Conservation (phyloP, 2,329 filamentous ascomycete genomes). For the Emericellopsis atlantica region DNA sequence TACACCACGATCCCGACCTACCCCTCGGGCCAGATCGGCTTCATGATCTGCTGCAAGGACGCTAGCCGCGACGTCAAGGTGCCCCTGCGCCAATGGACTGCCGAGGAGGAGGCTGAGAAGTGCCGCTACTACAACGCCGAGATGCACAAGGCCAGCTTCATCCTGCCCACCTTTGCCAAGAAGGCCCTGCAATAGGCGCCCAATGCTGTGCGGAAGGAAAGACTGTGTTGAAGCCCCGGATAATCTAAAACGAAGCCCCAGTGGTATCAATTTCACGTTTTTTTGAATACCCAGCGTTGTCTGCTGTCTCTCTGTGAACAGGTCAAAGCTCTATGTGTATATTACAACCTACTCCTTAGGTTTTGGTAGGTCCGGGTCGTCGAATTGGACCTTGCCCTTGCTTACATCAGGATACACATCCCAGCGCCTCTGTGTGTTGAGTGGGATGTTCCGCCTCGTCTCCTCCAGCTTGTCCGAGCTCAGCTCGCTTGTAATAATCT, state of each 20-base stretch:
- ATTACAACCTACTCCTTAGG: constrained; percentile 4
- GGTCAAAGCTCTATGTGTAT: too few species aligned
- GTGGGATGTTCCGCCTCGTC: constrained; percentile 70
- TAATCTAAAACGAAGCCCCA: too few species aligned
- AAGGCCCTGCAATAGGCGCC: constrained; percentile 45
- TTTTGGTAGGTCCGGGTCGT: constrained; percentile 12
- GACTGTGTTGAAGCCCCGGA: not conserved
- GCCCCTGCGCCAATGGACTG: constrained; percentile 68
- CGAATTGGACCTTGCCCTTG: constrained; percentile 33
- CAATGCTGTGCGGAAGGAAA: not conserved
- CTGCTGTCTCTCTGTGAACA: too few species aligned
- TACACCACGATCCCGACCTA: constrained; percentile 99
- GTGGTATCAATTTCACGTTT: too few species aligned
- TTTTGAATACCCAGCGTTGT: too few species aligned
- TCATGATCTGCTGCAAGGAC: constrained; percentile 99
- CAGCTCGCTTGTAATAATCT: constrained; percentile 62
- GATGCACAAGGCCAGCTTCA: constrained; percentile 88
- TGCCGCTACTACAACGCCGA: constrained; percentile 97
- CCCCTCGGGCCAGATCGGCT: constrained; percentile 96
- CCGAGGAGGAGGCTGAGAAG: constrained; percentile 82
- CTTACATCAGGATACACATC: constrained; percentile 93
- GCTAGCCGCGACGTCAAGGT: constrained; percentile 68
- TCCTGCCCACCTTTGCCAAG: constrained; percentile 87
- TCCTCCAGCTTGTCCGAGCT: constrained; percentile 56
- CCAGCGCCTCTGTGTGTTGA: constrained; percentile 76